Evolutionary conservation across 225 moss, liverwort and hornwort species (phyloP), one percentile per base, ranked within the genome.

Genomic region (Bryum argenteum): DNA sequence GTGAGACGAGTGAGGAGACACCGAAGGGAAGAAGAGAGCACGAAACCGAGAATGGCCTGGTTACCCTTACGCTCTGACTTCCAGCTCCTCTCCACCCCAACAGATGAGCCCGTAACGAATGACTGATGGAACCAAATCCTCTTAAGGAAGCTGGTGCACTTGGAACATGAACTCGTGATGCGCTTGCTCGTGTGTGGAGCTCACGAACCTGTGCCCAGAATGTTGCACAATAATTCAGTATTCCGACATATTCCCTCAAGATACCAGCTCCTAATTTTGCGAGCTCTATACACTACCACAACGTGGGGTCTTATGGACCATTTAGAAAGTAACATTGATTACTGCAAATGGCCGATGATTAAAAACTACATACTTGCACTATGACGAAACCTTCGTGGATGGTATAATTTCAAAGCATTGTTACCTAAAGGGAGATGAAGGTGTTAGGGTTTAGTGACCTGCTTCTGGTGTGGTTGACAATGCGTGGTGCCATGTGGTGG

Each of bases 21-120:
- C 85, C 77, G 22, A 82, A 79, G 23, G 74, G 79, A 47, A 77
- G 82, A 53, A 79, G 79, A 71, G 63, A 23, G 65, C 50, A 62
- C 23, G 74, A 77, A 63, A 23, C 71, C 22, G 62, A 65, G 57
- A 75, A 67, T 42, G 63, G 65, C 48, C 74, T 77, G 9, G 20
- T 54, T 9, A 6, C 22, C 28, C 52, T 72, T 52, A 73, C 73
- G 63, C 57, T 20, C 65, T 15, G 61, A 17, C 28, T 70, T 72
- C 53, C 56, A 53, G 18, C 24, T 72, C 78, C 80, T 42, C 56
- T 20, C 54, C 60, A 33, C 21, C 84, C 77, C 76, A 81, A 23
- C 21, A 81, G 52, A 79, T 84, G 84, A 37, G 67, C 71, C 65
- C 43, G 55, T 11, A 79, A 62, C 12, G 81, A 79, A 22, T 74